Conservation (phyloP, 75 land plant species). For the Sequoiadendron giganteum region DNA sequence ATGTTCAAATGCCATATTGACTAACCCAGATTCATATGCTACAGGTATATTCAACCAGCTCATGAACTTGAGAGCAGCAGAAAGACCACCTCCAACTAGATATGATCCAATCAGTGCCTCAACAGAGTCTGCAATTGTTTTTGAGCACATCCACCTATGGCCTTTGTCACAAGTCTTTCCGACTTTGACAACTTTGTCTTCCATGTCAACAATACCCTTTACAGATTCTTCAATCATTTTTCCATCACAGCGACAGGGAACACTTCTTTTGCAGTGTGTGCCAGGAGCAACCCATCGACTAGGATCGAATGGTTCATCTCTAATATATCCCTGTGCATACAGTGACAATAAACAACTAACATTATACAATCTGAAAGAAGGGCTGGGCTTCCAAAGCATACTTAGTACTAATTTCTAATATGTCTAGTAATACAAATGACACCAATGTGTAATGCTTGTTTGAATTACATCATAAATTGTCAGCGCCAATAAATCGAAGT, state of each 20-base stretch:
- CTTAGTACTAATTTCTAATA: not conserved
- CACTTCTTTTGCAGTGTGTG: constrained; percentile 40
- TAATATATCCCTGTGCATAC: constrained; percentile 66
- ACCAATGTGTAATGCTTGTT: not conserved
- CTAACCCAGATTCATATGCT: constrained; percentile 39
- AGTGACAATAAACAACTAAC: not conserved
- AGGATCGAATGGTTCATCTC: constrained; percentile 87
- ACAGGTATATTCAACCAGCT: constrained; percentile 76
- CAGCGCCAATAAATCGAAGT: not conserved
- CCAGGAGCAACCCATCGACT: constrained; percentile 95
- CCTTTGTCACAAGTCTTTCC: constrained; percentile 82
- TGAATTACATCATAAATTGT: not conserved
- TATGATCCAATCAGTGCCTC: constrained; percentile 96
- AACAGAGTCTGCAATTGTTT: constrained; percentile 88
- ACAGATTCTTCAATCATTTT: constrained; percentile 44
- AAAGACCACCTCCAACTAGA: constrained; percentile 56
- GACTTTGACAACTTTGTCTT: constrained; percentile 33
- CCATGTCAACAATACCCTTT: constrained; percentile 15
- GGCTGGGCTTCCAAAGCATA: not conserved
- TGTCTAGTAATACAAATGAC: not conserved
- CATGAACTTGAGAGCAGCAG: constrained; percentile 70
- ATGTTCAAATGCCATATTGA: constrained; percentile 30
- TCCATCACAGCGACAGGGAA: constrained; percentile 61
- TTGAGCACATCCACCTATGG: constrained; percentile 96
- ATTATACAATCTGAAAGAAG: not conserved